phyloP scores from a whole-genome alignment of 179 eudicot genomes.

The Corrigiola litoralis region DNA sequence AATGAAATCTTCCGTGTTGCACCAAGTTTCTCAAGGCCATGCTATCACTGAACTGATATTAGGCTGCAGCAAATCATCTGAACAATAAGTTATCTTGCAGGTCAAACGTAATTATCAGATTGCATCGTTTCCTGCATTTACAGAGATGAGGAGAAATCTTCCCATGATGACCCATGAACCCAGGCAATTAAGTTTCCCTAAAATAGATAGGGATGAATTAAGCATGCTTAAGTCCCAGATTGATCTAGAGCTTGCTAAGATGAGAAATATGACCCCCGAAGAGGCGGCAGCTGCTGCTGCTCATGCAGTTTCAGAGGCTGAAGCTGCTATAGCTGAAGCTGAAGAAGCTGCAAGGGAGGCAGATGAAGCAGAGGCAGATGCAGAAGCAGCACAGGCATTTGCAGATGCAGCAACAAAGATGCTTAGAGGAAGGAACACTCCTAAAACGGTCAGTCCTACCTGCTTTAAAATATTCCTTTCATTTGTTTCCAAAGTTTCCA shows the following conservation, averaged over 20 bases:
- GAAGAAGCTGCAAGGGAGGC: conserved; percentile 87
- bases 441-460: conserved; percentile 44
- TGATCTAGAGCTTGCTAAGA: conserved; percentile 70
- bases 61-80: background rate
- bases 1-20: no score
- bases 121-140: conserved; percentile 31
- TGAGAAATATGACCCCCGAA: conserved; percentile 73
- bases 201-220: conserved; percentile 40
- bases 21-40: no score
- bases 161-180: conserved; percentile 41
- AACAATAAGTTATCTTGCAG: conserved; percentile 23
- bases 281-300: conserved; percentile 83
- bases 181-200: conserved; percentile 42
- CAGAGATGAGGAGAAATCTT: conserved; percentile 47
- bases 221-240: conserved; percentile 49
- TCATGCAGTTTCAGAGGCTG: conserved; percentile 85
- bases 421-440: conserved; percentile 54
- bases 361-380: conserved; percentile 89
- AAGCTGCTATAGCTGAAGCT: conserved; percentile 78
- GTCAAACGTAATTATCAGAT: conserved; percentile 62
- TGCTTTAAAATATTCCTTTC: background rate
- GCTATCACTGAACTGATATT: background rate
- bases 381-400: conserved; percentile 82
- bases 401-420: conserved; percentile 82
- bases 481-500: background rate